A percentile compares a stretch with the other conserved stretches of the same genome.
These are phyloP conservation scores for Nicotiana noctiflora DNA, from an alignment of 257 asterid genomes.

Conservation along the genomic window DNA sequence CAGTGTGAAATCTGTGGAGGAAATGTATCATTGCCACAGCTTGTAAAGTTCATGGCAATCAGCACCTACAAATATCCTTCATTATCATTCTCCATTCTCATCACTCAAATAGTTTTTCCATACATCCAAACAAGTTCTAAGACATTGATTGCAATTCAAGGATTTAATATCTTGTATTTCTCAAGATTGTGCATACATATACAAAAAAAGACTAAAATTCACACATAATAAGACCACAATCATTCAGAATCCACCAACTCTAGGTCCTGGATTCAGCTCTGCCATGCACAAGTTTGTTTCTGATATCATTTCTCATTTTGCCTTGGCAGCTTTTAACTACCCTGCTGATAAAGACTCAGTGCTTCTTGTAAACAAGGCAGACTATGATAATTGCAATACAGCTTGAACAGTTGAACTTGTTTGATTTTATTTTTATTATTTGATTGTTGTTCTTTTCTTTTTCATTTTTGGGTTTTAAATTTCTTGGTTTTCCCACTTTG, in stretches of 20 bases:
- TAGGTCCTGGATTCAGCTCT: not conserved
- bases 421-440: not conserved
- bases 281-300: not conserved
- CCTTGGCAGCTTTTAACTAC: conserved; percentile 59
- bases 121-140: not conserved
- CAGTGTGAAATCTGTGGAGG: conserved; percentile 7
- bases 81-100: not conserved
- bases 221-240: not conserved
- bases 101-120: conserved; percentile 5
- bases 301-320: not conserved
- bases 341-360: conserved; percentile 52
- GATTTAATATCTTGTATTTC: not conserved
- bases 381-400: conserved; percentile 49
- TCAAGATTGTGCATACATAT: not conserved
- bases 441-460: not conserved
- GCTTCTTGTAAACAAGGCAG: conserved; percentile 50
- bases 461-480: conserved; percentile 3
- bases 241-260: not conserved
- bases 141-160: not conserved
- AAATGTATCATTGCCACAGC: conserved; percentile 42
- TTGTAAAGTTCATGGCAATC: conserved; percentile 22
- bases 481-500: conserved; percentile 14
- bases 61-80: conserved; percentile 50
- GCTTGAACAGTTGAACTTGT: conserved; percentile 9
- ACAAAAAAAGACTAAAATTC: not conserved